Conservation (phyloP, 2,329 filamentous ascomycete species). For the Periconia digitata region DNA sequence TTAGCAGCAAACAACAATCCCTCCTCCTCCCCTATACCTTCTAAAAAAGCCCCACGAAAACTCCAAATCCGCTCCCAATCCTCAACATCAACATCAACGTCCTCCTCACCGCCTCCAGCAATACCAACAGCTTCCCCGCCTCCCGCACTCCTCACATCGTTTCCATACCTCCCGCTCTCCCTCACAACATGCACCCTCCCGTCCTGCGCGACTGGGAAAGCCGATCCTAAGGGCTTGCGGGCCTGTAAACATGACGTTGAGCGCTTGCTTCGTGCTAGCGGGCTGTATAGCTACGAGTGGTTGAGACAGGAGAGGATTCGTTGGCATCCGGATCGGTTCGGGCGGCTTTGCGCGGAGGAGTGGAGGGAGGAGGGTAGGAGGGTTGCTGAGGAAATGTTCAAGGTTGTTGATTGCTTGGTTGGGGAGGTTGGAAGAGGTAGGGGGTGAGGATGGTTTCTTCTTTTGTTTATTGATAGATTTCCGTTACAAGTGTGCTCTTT, state of each 20-base stretch:
- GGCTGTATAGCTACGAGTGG: slow-evolving; percentile 40
- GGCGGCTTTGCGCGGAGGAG: slow-evolving; percentile 32
- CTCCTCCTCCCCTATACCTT: slow-evolving; percentile 19
- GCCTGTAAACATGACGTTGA: slow-evolving; percentile 41
- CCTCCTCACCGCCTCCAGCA: slow-evolving; percentile 34
- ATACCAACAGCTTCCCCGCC: slow-evolving; percentile 20
- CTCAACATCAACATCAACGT: slow-evolving; percentile 11
- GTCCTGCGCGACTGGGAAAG: slow-evolving; percentile 25
- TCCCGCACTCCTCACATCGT: slow-evolving; percentile 23
- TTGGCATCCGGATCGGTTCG: slow-evolving; percentile 43
- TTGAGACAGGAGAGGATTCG: slow-evolving; percentile 35
- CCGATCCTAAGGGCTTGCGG: slow-evolving; percentile 23
- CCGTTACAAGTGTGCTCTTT: too few relatives aligned
- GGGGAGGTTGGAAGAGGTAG: slow-evolving; percentile 18
- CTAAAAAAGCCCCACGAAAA: slow-evolving; percentile 27
- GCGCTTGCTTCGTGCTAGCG: slow-evolving; percentile 30
- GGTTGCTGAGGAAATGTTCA: slow-evolving; percentile 42
- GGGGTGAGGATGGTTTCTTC: neutral
- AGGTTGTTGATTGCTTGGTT: slow-evolving; percentile 35
- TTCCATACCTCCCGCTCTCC: slow-evolving; percentile 32
- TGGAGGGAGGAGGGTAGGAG: slow-evolving; percentile 35
- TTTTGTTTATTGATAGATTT: too few relatives aligned
- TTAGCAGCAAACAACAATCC: slow-evolving; percentile 21
- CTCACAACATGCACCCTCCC: slow-evolving; percentile 25
- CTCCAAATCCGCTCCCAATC: slow-evolving; percentile 14